Evolutionary conservation across 2,329 filamentous ascomycete species (phyloP), one percentile per base, ranked within the genome.

Genomic region (Colletotrichum theobromicola): DNA sequence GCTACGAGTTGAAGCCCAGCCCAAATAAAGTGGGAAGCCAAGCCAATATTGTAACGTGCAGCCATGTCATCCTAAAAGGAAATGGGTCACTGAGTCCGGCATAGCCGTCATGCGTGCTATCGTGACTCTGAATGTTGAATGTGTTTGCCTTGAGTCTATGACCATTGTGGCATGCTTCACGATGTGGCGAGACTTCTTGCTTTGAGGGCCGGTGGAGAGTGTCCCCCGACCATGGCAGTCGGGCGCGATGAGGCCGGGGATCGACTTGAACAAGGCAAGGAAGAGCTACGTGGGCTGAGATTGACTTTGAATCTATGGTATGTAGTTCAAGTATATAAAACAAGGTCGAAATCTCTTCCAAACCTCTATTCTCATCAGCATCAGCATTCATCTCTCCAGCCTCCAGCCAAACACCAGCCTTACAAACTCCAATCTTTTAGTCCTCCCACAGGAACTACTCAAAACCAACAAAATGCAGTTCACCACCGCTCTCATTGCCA

Each of bases 381-480:
- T 58, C 32, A 63, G 9, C 58, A 70, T 30, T 35, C 26, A 58
- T 4, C 34, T 58, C 57, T 55, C 21, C 37, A 32, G 57, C 46
- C 50, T 8, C 18, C 34, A 46, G 46, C 21, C 24, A 46, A 13
- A n/a, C 28, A 67, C 26, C 30, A 55, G 18, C 42, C 34, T 13
- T 21, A n/a, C 34, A 61, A 61, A 12, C 57, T 61, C 15, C 57
- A 61, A 21, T 32, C 32, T 16, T 35, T 34, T n/a, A 32, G 30
- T 21, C n/a, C 21, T 15, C 32, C 10, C 7, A 18, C 30, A 34
- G 57, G n/a, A 24, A 46, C 24, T 35, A 28, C 60, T 18, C 26
- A 34, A 55, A 7, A 37, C 18, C 28, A n/a, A n/a, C 66, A 73
- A 64, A 21, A 73, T 73, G 70, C 58, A 73, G 26, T 70, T 73